Evolutionary conservation across 495 filamentous ascomycete species (phyloP), one percentile per base, ranked within the genome.

Genomic region (Chaetomium tenue): DNA sequence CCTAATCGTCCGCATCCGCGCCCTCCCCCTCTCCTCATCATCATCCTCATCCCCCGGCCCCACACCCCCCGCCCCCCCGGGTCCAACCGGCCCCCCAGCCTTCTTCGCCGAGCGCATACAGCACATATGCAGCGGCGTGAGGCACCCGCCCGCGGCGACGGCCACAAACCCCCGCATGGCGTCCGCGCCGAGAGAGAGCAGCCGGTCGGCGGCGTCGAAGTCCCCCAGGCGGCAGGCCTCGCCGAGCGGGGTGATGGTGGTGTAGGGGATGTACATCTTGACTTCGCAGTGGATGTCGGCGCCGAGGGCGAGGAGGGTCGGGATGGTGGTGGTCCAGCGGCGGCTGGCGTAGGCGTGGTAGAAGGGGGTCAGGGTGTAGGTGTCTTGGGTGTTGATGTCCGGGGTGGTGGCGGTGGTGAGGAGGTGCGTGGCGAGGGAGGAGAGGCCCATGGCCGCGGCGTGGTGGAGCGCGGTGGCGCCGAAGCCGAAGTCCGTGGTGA

Each of bases 181-280:
- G 33, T 75, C 71, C 11, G 72, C 74, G 44, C 75, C 77, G 11
- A 76, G 65, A 8, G 74, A 72, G 23, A 76, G 63, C 52, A 79
- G 39, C 16, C 67, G 53, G 52, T 73, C 66, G 26, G 72, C 76
- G 2, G 66, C 73, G 0, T 63, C 70, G 44, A 73, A 79, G 42
- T 72, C 42, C 8, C 74, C 67, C 8, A 73, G n/a, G 1, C 69
- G 64, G 44, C 76, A 79, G 0, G 76, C 74, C 51, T 79, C 72
- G 4, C 75, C 74, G 16, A 79, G 56, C n/a, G 75, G 71, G 3
- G 73, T 74, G 54, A 74, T 70, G 44, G 69, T 59, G 3, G 72
- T 67, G 54, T 75, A 75, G 15, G 73, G 73, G 18, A 75, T 69
- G 56, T 67, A 75, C 48, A 75, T 65, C 37, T 70, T 71, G 18